Evolutionary conservation across 2,329 filamentous ascomycete species (phyloP), one percentile per base, ranked within the genome.

Genomic region (Stachybotrys chlorohalonatus): DNA sequence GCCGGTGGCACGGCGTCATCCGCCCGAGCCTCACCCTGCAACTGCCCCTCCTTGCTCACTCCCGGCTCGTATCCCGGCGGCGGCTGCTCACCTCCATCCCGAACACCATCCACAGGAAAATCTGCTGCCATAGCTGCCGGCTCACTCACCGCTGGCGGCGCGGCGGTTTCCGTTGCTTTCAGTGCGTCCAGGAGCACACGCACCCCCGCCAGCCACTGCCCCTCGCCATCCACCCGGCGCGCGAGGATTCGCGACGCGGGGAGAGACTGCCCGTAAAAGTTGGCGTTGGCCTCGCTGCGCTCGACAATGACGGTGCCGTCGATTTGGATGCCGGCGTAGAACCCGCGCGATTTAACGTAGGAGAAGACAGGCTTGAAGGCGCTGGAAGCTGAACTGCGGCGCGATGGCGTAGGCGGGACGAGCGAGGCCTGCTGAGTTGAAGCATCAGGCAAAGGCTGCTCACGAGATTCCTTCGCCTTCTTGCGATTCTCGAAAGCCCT

Each of bases 221-320:
- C 63, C 13, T 58, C 61, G 7, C 7, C 31, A 1, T 64, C 64
- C 1, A 70, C 62, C 6, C 67, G 62, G n/a, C 77, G 73, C 47
- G 76, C 70, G 30, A 82, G 65, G 53, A 82, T 81, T 56, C 71
- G 70, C 30, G 74, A 69, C 1, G 75, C 77, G 0, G 72, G 61
- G 30, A 81, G 64, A 5, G 65, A 60, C n/a, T 87, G 77, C 24
- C 87, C 86, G 68, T 95, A 96, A 65, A 96, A 96, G 6, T 82
- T 81, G 53, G 90, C 86, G 64, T 96, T 96, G 65, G 93, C 92
- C 55, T 93, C 89, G n/a, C 82, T 86, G 52, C 91, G 83, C 70
- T 95, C 89, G 31, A 93, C 88, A 51, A 96, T 79, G 11, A 95
- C 82, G 0, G 90, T 95, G 31, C 92, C 92, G 64, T 96, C 91